Evolutionary conservation across 371 early-diverging fungal genomes (phyloP).

Genomic region (Dichotomocladium elegans): DNA sequence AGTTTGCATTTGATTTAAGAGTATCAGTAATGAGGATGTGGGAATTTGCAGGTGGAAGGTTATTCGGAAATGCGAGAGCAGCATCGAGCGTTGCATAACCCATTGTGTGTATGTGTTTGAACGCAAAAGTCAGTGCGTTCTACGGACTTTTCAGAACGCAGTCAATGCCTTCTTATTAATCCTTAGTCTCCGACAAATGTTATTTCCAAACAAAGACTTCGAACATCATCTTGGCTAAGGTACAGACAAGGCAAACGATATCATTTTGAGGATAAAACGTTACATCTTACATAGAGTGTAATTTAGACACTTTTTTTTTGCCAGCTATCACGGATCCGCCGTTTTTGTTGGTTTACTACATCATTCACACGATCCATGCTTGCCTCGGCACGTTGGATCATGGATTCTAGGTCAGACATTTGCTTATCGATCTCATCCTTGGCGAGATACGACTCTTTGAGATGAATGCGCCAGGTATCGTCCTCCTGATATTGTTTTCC

Average conservation of each 20-base stretch:
- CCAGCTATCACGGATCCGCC: slow-evolving; percentile 13
- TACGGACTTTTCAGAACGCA: neutral
- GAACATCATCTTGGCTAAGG: no score
- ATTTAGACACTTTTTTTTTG: neutral
- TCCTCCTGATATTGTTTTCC: neutral
- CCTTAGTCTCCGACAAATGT: no score
- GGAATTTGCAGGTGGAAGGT: slow-evolving; percentile 42
- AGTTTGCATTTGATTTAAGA: slow-evolving; percentile 62
- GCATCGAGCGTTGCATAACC: slow-evolving; percentile 51
- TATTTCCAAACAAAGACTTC: no score
- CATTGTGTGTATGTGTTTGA: slow-evolving; percentile 19
- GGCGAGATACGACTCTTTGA: slow-evolving; percentile 11
- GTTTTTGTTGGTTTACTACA: slow-evolving; percentile 25
- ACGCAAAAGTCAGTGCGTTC: neutral
- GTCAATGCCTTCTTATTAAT: neutral
- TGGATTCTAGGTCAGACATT: slow-evolving; percentile 30
- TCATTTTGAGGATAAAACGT: neutral
- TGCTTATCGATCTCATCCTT: slow-evolving; percentile 28
- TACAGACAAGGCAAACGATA: neutral
- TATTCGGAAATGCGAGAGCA: slow-evolving; percentile 44
- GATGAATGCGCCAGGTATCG: neutral
- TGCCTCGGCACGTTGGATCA: slow-evolving; percentile 34
- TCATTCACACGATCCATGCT: slow-evolving; percentile 32
- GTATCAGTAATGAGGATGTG: slow-evolving; percentile 64
- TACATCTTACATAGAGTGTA: neutral